These are phyloP conservation scores for Epichloe sibirici DNA, from an alignment of 2,329 filamentous ascomycete genomes.

Conservation along the genomic window DNA sequence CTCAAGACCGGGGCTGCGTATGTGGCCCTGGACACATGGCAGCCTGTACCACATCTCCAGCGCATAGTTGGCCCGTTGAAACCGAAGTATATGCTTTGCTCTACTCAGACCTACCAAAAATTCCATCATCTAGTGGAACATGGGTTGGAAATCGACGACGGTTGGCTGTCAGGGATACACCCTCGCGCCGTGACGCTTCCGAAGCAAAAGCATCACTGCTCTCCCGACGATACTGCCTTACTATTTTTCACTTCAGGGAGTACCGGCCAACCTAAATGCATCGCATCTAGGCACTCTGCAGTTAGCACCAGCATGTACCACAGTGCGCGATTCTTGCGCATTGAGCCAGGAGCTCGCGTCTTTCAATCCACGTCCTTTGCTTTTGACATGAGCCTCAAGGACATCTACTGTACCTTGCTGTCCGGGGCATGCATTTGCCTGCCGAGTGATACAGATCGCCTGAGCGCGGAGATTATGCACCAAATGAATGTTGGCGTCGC, in stretches of 20 bases:
- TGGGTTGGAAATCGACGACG: background rate
- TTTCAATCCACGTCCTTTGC: background rate
- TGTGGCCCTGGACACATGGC: background rate
- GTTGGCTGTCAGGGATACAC: background rate
- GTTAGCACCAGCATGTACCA: background rate
- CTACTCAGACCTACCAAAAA: background rate
- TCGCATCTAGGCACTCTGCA: background rate
- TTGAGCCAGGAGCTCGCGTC: background rate
- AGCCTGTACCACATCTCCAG: background rate
- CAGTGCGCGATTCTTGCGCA: background rate
- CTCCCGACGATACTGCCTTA: background rate
- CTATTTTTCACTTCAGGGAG: background rate
- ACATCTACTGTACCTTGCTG: slow-evolving; percentile 5
- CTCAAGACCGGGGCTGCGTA: slow-evolving; percentile 3
- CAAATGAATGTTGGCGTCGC: background rate
- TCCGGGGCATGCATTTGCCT: slow-evolving; percentile 36
- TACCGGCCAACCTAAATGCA: background rate
- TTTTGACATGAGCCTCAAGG: background rate
- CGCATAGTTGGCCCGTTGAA: background rate
- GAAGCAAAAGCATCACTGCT: background rate
- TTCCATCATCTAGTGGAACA: background rate
- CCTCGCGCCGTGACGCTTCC: background rate
- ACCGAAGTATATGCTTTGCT: background rate
- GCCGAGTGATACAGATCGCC: slow-evolving; percentile 36
- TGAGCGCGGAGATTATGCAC: slow-evolving; percentile 22